Percentiles rank a stretch among this genome's conserved stretches.
These are phyloP conservation scores for Botryotinia globosa DNA, from an alignment of 2,329 filamentous ascomycete species.

Conservation along the genomic window DNA sequence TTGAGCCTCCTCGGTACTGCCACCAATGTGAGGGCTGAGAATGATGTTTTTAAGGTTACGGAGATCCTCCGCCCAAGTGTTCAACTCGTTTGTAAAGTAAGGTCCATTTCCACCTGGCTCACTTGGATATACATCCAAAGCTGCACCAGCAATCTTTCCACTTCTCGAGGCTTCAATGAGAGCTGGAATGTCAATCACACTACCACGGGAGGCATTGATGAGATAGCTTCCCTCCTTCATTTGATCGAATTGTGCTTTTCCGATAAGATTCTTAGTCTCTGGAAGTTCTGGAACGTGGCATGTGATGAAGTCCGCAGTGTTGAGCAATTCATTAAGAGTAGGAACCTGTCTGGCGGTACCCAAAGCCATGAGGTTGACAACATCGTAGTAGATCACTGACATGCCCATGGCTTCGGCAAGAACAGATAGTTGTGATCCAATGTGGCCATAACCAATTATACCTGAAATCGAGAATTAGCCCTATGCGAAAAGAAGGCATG, in stretches of 20 bases:
- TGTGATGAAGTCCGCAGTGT: conserved; percentile 84
- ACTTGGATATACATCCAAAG: conserved; percentile 93
- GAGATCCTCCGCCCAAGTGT: conserved; percentile 81
- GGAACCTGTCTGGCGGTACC: conserved; percentile 83
- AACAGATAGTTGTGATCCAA: conserved; percentile 92
- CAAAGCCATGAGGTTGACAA: conserved; percentile 89
- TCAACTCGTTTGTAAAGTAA: conserved; percentile 84
- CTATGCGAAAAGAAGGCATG: background rate
- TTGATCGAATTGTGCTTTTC: conserved; percentile 69
- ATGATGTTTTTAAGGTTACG: conserved; percentile 87
- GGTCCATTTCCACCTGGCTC: conserved; percentile 93
- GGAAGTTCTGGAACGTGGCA: conserved; percentile 90
- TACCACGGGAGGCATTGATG: conserved; percentile 93
- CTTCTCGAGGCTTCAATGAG: conserved; percentile 82
- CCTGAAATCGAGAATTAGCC: conserved; percentile 44
- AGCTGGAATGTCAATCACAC: conserved; percentile 89
- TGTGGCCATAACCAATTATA: conserved; percentile 96
- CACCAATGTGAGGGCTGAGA: conserved; percentile 93
- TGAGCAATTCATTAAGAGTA: conserved; percentile 71
- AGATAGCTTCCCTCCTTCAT: conserved; percentile 95
- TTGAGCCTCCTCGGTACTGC: conserved; percentile 96
- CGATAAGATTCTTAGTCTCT: conserved; percentile 92
- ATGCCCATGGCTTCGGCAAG: conserved; percentile 97
- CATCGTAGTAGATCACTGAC: conserved; percentile 96
- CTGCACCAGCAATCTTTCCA: conserved; percentile 87